Evolutionary conservation across 2,329 filamentous ascomycete genomes (phyloP), one percentile per base, ranked within the genome.

Genomic region (Talaromyces sp.): DNA sequence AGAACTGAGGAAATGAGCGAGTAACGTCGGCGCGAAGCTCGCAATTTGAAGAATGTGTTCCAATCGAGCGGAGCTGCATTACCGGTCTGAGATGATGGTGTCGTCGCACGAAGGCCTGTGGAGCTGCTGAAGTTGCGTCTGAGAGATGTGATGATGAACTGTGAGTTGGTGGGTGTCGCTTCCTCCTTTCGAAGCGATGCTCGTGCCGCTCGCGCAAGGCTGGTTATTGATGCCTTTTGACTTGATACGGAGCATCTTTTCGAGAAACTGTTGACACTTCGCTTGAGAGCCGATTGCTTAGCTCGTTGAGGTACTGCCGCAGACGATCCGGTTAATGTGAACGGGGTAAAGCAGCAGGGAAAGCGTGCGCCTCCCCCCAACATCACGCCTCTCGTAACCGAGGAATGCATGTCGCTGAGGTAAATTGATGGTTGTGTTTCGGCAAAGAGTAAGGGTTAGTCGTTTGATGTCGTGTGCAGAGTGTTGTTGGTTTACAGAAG

Each of bases 1-100:
- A 84, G 71, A 54, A 91, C 79, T 48, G 89, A 93, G 63, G 91
- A 91, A 52, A 82, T 83, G 37, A 96, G 83, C 71, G 93, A 91
- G 78, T 92, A 89, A 67, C 89, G 85, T 61, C 93, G 87, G 57
- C 93, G 89, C 60, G 86, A 88, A 67, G 91, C 89, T 69, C 93
- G 91, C 60, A 97, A 86, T 71, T 85, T 84, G 80, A 97, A 96
- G 80, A 96, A 97, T 54, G 85, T 86, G 78, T 97, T 88, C 93
- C 93, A 97, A 76, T 91, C 84, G 41, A 92, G 83, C n/a, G 39
- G 10, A n/a, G 53, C 50, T 11, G 33, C 50, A 11, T 46, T 36
- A 2, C 33, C 67, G 63, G 56, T 70, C 66, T 33, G 69, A 65
- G 53, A 69, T 61, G 17, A 73, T 59, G 10, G 73, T 58, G 45